These are phyloP conservation scores for Dillenia turbinata DNA, from an alignment of 164 flowering plant genomes.

Conservation along the genomic window DNA sequence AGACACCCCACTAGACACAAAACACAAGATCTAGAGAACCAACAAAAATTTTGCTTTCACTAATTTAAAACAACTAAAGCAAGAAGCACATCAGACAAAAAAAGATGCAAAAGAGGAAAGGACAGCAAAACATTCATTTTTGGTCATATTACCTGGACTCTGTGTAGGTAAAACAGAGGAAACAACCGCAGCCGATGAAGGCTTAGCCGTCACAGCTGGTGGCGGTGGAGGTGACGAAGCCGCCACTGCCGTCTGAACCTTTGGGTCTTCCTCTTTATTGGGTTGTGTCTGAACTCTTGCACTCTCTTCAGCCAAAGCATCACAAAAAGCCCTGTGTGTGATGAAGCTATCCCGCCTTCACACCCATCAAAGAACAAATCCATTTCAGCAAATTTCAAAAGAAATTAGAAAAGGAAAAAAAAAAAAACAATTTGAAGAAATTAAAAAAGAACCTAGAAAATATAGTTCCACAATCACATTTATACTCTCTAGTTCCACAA, in stretches of 20 bases:
- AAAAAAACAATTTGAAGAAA: conserved; percentile 4
- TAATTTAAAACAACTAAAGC: not conserved
- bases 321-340: conserved; percentile 66
- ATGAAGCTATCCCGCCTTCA: conserved; percentile 64
- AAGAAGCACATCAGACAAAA: conserved; percentile 15
- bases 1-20: conserved; percentile 25
- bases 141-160: conserved; percentile 30
- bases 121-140: not conserved
- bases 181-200: conserved; percentile 20
- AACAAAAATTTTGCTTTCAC: conserved; percentile 8
- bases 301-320: conserved; percentile 57
- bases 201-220: conserved; percentile 2
- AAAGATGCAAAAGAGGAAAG: not conserved
- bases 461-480: conserved; percentile 63
- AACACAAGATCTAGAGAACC: conserved; percentile 9
- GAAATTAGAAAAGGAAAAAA: conserved; percentile 2
- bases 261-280: conserved; percentile 21
- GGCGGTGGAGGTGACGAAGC: conserved; percentile 17
- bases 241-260: conserved; percentile 18
- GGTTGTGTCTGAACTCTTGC: conserved; percentile 24
- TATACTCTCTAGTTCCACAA: conserved; percentile 67
- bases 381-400: not conserved
- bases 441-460: conserved; percentile 36
- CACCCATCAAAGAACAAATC: conserved; percentile 9
- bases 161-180: conserved; percentile 23